These are phyloP conservation scores for Colletotrichum godetiae DNA, from an alignment of 2,329 filamentous ascomycete species.

Conservation along the genomic window DNA sequence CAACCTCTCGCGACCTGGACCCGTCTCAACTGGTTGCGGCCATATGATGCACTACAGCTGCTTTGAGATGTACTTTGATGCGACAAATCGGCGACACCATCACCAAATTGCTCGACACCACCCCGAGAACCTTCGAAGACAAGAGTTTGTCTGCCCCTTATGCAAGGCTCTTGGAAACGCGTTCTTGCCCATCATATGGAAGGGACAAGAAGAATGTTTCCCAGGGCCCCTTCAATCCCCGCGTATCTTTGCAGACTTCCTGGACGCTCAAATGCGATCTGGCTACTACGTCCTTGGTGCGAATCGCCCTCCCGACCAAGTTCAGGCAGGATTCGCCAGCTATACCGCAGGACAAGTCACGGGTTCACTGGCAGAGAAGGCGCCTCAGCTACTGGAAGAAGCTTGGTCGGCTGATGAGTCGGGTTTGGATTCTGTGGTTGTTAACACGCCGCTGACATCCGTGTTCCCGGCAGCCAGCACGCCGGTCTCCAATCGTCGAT, in stretches of 20 bases:
- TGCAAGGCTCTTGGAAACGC: conserved; percentile 97
- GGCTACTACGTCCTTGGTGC: conserved; percentile 54
- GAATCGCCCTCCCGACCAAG: conserved; percentile 45
- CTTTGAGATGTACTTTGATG: conserved; percentile 91
- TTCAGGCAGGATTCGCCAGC: conserved; percentile 48
- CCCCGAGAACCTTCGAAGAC: conserved; percentile 80
- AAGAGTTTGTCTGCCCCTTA: conserved; percentile 95
- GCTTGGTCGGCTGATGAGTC: conserved; percentile 55
- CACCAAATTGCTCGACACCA: conserved; percentile 96
- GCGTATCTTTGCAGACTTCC: conserved; percentile 74
- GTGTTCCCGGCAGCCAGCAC: conserved; percentile 52
- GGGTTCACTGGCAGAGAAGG: conserved; percentile 52
- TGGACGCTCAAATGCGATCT: conserved; percentile 67
- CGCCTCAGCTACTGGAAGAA: conserved; percentile 49
- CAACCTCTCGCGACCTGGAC: conserved; percentile 73
- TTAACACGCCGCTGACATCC: conserved; percentile 55
- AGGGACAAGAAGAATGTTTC: conserved; percentile 86
- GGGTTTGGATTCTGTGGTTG: conserved; percentile 45
- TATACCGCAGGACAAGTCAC: conserved; percentile 53
- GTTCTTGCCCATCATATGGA: conserved; percentile 96
- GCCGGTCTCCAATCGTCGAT: conserved; percentile 48
- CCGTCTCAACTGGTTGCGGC: conserved; percentile 90
- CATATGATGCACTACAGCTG: conserved; percentile 99
- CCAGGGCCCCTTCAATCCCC: conserved; percentile 75
- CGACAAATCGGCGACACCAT: conserved; percentile 84